Evolutionary conservation across 371 early-diverging fungal species (phyloP), one percentile per base, ranked within the genome.

Genomic region (Nosema muscidifuracis): DNA sequence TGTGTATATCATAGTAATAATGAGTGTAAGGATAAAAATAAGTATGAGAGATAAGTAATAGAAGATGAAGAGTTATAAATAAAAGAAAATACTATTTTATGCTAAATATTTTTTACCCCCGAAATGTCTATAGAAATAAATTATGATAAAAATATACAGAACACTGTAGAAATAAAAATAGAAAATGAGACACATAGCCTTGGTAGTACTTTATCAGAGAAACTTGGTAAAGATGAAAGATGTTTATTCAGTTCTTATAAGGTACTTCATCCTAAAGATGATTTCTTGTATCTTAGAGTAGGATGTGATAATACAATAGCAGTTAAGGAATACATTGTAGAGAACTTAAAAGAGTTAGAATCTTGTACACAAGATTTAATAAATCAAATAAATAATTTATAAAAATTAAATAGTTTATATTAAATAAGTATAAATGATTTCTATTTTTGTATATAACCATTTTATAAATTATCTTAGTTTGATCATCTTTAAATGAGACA

Each of bases 1-100:
- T 83, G 83, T 43, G 80, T 83, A 42, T 77, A 42, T 34, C 79
- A 79, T 42, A 47, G 36, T 12, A 72, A 73, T 34, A 72, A 67
- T 26, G 65, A 71, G 47, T 51, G 69, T 64, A 68, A 65, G 30
- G 43, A 71, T 65, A 72, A 72, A 51, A 71, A 77, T 65, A 76
- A 77, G 43, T 78, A 69, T 64, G 79, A 77, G 61, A 79, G 81
- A 72, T 22, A 34, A 1, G n/a, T n/a, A n/a, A n/a, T n/a, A n/a
- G n/a, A n/a, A n/a, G n/a, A n/a, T n/a, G n/a, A n/a, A n/a, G n/a
- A n/a, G 13, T 38, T 38, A 4, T 38, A 38, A 38, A 7, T 7
- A 38, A 38, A 38, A 7, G 13, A 4, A 38, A 7, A 38, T 38
- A 4, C 13, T 38, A 38, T 38, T 38, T 7, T 38, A 38, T 38